Evolutionary conservation across 257 asterid genomes (phyloP).

Genomic region (Solanum habrochaites): DNA sequence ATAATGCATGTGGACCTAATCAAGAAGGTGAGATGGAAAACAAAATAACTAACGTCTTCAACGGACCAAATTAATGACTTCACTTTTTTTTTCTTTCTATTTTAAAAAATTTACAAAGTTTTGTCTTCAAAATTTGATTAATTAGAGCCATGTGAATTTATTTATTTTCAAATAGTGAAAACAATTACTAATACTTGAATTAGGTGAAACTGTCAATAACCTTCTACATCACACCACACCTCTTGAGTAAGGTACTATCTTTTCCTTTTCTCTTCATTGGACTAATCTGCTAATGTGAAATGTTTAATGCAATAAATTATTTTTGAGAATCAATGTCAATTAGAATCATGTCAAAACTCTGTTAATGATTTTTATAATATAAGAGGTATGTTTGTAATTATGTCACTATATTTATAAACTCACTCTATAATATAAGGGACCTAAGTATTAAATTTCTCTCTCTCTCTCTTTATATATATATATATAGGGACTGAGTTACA

Average conservation of each 20-base stretch:
- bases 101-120: not conserved
- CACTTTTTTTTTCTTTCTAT: not conserved
- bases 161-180: not conserved
- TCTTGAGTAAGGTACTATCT: not conserved
- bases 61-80: not conserved
- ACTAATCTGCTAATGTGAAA: not conserved
- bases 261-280: not conserved
- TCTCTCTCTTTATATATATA: too few species aligned
- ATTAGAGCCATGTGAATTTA: not conserved
- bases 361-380: not conserved
- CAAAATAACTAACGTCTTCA: not conserved
- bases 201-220: not conserved
- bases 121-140: not conserved
- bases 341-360: not conserved
- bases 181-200: not conserved
- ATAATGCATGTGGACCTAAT: not conserved
- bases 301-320: accelerated
- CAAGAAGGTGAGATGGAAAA: not conserved
- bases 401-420: not conserved
- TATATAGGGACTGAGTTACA: not conserved
- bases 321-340: not conserved
- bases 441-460: not conserved
- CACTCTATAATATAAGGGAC: not conserved
- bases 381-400: not conserved
- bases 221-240: not conserved